Evolutionary conservation across 2,329 filamentous ascomycete species (phyloP), one percentile per base, ranked within the genome.

Genomic region (Fusarium nelsonii): DNA sequence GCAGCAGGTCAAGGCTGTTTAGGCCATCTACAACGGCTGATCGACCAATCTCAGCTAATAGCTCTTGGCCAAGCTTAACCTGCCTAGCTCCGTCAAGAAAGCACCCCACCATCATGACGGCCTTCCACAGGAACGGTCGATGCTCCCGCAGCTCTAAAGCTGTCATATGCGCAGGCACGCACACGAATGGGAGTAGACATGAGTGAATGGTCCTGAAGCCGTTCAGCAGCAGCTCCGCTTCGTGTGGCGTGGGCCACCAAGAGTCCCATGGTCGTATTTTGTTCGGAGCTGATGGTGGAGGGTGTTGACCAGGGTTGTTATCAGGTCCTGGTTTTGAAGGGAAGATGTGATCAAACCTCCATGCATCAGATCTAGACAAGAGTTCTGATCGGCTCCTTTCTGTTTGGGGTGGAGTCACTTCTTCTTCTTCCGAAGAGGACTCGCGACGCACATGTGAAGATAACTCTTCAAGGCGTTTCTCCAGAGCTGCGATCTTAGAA

Each of bases 401-500:
- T 41, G 48, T 50, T 20, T 68, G 53, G 8, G 69, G 59, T 16
- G 52, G 40, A 48, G 52, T 41, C 14, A 54, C 33, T 16, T 73
- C 52, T 28, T 60, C 44, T 40, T 54, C 53, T 9, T 51, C 48
- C 10, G 48, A 51, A 39, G 68, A 53, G 12, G 68, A 71, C 28
- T 72, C 70, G 11, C 73, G 72, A 28, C 81, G 78, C 41, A 85
- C 78, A 50, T 83, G 81, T 2, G 81, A 81, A 4, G 82, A 84
- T 57, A 86, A 76, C 72, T 85, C 82, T 61, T 85, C 80, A 2
- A 86, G 78, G 2, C 84, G 79, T 73, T 82, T 82, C 74, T 86
- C 84, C 12, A 86, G 78, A 74, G 85, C 83, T 18, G 84, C 81
- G 40, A 86, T 83, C 46, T 83, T 78, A 18, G 82, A 85, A 16